Percentiles rank a stretch among this genome's conserved stretches.
Conservation (phyloP, 805 yeast species). For the Isabelozyma pseudorhagii region DNA sequence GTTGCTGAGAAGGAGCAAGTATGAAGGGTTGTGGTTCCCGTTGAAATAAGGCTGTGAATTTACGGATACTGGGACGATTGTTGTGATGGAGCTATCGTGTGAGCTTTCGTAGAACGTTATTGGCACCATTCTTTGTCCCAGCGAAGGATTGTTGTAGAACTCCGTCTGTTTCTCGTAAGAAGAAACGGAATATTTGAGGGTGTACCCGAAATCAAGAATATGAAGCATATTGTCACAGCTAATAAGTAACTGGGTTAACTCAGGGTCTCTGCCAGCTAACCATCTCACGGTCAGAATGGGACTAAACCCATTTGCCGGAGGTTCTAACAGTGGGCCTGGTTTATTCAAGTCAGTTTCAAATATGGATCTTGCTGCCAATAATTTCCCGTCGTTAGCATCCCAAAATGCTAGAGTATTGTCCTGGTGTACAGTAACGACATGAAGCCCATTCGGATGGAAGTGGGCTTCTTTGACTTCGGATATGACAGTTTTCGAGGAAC, state of each 20-base stretch:
- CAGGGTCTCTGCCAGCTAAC: conserved; percentile 80
- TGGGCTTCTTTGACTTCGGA: conserved; percentile 47
- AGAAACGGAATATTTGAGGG: conserved; percentile 76
- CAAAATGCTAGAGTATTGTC: conserved; percentile 89
- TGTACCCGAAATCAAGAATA: conserved; percentile 71
- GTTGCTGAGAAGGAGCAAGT: conserved; percentile 55
- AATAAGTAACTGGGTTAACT: conserved; percentile 68
- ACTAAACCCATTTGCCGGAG: conserved; percentile 22
- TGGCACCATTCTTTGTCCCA: conserved; percentile 27
- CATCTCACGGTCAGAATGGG: conserved; percentile 60
- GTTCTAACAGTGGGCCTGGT: conserved; percentile 34
- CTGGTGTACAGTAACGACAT: conserved; percentile 70
- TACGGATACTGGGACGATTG: conserved; percentile 28
- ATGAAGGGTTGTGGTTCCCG: conserved; percentile 76
- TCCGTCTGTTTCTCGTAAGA: conserved; percentile 81
- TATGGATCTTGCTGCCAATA: conserved; percentile 70
- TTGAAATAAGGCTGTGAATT: conserved; percentile 66
- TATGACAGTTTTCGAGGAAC: conserved; percentile 31
- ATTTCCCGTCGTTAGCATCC: conserved; percentile 80
- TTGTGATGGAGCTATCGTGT: conserved; percentile 20
- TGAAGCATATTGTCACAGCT: conserved; percentile 28
- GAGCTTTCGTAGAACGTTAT: conserved; percentile 19
- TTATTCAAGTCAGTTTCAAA: conserved; percentile 63
- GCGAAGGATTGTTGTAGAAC: conserved; percentile 65
- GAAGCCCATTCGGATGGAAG: conserved; percentile 94